Conservation (phyloP, 805 yeast genomes). For the Yarrowia deformans region DNA sequence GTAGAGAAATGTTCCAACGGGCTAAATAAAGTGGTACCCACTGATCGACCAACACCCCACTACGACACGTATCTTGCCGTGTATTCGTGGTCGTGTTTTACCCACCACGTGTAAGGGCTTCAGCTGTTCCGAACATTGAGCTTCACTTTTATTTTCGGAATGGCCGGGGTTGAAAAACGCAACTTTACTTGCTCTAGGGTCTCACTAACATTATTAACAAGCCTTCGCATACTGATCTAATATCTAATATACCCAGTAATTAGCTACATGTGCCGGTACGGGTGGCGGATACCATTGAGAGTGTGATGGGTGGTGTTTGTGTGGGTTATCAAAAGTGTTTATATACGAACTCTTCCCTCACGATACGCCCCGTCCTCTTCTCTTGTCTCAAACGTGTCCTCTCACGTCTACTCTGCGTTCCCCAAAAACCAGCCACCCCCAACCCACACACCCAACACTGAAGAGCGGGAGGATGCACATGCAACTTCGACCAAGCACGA, state of each 20-base stretch:
- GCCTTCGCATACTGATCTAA: not conserved
- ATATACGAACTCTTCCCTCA: not conserved
- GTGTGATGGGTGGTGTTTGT: not conserved
- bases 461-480: not conserved
- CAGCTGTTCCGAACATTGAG: too few relatives aligned
- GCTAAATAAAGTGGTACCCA: too few relatives aligned
- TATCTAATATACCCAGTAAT: not conserved
- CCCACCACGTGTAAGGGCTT: too few relatives aligned
- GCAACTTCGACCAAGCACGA: constrained; percentile 2
- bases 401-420: not conserved
- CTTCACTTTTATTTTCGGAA: not conserved
- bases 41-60: too few relatives aligned
- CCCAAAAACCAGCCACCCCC: not conserved
- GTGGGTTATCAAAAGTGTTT: not conserved
- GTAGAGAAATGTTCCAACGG: too few relatives aligned
- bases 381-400: not conserved
- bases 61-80: too few relatives aligned
- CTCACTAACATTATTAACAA: constrained; percentile 1
- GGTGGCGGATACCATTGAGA: not conserved
- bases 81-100: too few relatives aligned
- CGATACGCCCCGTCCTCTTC: not conserved
- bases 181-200: not conserved
- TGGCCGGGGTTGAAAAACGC: constrained; percentile 30
- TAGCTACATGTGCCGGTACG: not conserved
- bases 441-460: not conserved